Evolutionary conservation across 805 yeast species (phyloP).

Genomic region (Starmerella tilneyi): DNA sequence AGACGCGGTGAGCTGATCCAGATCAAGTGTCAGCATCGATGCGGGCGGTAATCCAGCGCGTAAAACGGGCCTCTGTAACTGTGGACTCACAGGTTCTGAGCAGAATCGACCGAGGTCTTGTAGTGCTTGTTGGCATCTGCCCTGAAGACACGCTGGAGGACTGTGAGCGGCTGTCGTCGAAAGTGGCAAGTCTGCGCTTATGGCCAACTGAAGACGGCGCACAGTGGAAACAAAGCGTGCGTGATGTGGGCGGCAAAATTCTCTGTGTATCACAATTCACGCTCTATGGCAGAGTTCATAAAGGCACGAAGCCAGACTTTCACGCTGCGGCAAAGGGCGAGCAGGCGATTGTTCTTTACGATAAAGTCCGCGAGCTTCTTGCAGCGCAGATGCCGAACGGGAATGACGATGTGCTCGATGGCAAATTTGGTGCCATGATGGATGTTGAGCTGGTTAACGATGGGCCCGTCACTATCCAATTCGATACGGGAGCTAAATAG

Average conservation of each 20-base stretch:
- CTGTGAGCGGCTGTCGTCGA: conserved; percentile 55
- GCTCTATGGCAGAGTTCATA: conserved; percentile 68
- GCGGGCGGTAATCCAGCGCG: conserved; percentile 88
- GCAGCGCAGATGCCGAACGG: conserved; percentile 35
- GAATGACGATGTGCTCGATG: conserved; percentile 64
- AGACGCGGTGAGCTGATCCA: too few species aligned
- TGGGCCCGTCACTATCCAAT: conserved; percentile 82
- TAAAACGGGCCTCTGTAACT: conserved; percentile 76
- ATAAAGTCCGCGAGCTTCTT: conserved; percentile 34
- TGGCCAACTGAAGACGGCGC: conserved; percentile 65
- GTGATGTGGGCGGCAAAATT: conserved; percentile 60
- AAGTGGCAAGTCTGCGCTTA: conserved; percentile 52
- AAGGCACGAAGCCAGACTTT: conserved; percentile 92
- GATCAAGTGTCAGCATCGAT: conserved; percentile 35
- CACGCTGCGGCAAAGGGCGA: conserved; percentile 82
- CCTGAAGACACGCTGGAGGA: conserved; percentile 68
- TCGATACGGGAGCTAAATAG: conserved; percentile 45
- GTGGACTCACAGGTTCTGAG: conserved; percentile 67
- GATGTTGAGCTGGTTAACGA: conserved; percentile 79
- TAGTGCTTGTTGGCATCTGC: conserved; percentile 77
- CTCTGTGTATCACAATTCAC: conserved; percentile 91
- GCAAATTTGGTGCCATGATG: conserved; percentile 96
- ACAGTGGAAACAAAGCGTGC: conserved; percentile 69
- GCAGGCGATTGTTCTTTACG: conserved; percentile 41
- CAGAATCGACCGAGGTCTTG: conserved; percentile 58